Percentiles rank a stretch among this genome's conserved stretches.
These are phyloP conservation scores for Starmerella stellata DNA, from an alignment of 805 yeast species.

Conservation along the genomic window DNA sequence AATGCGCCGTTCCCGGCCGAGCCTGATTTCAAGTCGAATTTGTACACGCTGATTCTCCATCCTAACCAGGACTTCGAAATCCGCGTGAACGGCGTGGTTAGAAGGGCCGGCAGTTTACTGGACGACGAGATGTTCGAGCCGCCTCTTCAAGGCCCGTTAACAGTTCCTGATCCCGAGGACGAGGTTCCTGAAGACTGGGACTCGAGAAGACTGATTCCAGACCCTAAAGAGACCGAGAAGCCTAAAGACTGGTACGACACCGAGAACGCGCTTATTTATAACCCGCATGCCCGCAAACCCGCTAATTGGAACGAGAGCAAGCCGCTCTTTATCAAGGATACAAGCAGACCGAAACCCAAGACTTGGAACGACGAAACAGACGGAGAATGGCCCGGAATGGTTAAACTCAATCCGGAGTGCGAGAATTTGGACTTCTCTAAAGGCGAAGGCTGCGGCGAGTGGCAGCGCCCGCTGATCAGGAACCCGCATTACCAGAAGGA, in stretches of 20 bases:
- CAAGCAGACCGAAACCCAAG: conserved; percentile 46
- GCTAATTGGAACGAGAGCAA: conserved; percentile 60
- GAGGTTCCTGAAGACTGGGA: conserved; percentile 70
- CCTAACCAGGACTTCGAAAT: conserved; percentile 56
- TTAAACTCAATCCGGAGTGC: conserved; percentile 56
- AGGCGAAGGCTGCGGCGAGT: conserved; percentile 59
- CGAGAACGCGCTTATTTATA: conserved; percentile 45
- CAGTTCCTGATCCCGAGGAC: conserved; percentile 40
- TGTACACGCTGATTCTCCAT: conserved; percentile 61
- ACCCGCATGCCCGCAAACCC: conserved; percentile 53
- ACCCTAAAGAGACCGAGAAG: conserved; percentile 43
- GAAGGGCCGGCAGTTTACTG: conserved; percentile 49
- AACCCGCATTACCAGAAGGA: conserved; percentile 62
- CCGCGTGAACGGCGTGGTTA: conserved; percentile 62
- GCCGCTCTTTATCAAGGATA: conserved; percentile 44
- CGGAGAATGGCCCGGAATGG: conserved; percentile 68
- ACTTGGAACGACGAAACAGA: conserved; percentile 85
- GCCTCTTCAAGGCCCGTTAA: conserved; percentile 45
- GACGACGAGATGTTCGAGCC: conserved; percentile 44
- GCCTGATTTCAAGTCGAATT: conserved; percentile 33
- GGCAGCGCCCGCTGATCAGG: conserved; percentile 48
- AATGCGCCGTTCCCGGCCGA: conserved; percentile 49
- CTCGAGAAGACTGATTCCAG: conserved; percentile 46
- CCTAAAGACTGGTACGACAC: conserved; percentile 77
- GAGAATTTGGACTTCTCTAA: conserved; percentile 18